A percentile compares a stretch with the other conserved stretches of the same genome.
Evolutionary conservation across 2,329 filamentous ascomycete genomes (phyloP).

Genomic region (Coleophoma eucalyptorum): DNA sequence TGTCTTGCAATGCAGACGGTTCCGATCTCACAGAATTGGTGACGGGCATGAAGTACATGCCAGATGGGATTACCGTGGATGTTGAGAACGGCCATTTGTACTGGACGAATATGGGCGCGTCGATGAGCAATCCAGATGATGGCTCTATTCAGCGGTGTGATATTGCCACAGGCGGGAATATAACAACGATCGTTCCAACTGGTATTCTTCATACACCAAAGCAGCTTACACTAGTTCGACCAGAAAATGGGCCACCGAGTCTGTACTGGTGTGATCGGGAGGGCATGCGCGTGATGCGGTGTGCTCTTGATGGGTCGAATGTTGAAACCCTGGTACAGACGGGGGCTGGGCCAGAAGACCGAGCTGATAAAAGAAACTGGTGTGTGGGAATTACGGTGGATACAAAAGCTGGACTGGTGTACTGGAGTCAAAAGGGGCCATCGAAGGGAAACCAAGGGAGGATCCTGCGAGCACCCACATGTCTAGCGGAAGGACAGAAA

Average conservation of each 20-base stretch:
- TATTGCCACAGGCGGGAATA: slow-evolving; percentile 41
- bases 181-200: slow-evolving; percentile 35
- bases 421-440: slow-evolving; percentile 58
- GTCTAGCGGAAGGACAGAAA: slow-evolving; percentile 27
- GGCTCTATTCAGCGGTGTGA: slow-evolving; percentile 19
- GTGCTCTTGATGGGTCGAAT: slow-evolving; percentile 33
- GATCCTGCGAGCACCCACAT: slow-evolving; percentile 46
- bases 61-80: slow-evolving; percentile 42
- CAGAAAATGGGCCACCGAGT: slow-evolving; percentile 1
- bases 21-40: slow-evolving; percentile 8
- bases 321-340: slow-evolving; percentile 28
- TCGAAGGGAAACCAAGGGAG: slow-evolving; percentile 46
- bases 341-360: slow-evolving; percentile 10
- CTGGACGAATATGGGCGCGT: slow-evolving; percentile 47
- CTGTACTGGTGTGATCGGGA: slow-evolving; percentile 42
- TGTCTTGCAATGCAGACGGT: slow-evolving; percentile 8
- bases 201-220: slow-evolving; percentile 47
- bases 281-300: slow-evolving; percentile 35
- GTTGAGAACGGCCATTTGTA: slow-evolving; percentile 32
- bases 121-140: slow-evolving; percentile 9
- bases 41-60: slow-evolving; percentile 22
- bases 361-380: slow-evolving; percentile 32
- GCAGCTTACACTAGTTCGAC: slow-evolving; percentile 29
- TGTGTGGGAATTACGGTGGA: slow-evolving; percentile 53
- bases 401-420: slow-evolving; percentile 38